Evolutionary conservation across 2,329 filamentous ascomycete species (phyloP), one percentile per base, ranked within the genome.

Genomic region (Chaetomium sp.): DNA sequence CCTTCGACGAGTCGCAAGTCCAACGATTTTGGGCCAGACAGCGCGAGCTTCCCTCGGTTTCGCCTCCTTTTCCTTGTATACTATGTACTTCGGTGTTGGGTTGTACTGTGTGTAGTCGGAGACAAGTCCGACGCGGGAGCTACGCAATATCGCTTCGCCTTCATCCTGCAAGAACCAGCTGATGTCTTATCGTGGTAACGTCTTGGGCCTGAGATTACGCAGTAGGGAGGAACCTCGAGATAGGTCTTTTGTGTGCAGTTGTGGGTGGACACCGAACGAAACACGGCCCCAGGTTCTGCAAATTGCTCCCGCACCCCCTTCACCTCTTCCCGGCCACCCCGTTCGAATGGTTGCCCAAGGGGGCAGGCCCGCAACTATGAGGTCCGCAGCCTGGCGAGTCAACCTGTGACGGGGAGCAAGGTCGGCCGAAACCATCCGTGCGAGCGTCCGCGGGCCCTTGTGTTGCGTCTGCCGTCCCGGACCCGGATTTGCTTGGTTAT

Each of bases 401-500:
- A 45, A 35, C 49, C 49, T 47, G 36, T 48, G 2, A 43, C 45
- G 19, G 34, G 36, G 33, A 42, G 11, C 46, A 47, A n/a, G 43
- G 44, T 44, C 49, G 54, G 43, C 54, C 49, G 54, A 52, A 46
- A 40, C 32, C 49, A 42, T 38, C 49, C 38, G 48, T 45, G 37
- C 7, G 36, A 43, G 19, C 7, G 42, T 42, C 48, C 42, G 49
- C 49, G 10, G 27, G 9, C 11, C 19, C 11, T 35, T 14, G 33
- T 37, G 36, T 37, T 47, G 51, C 19, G 27, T 33, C 38, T 56
- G 34, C 49, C 35, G 45, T 49, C 40, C 54, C 50, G 50, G 14
- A 38, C 12, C 51, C 51, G 51, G 32, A 34, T 53, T 32, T 47
- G 51, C n/a, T 41, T 46, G 54, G 50, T 45, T 36, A 38, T 47